Conservation (phyloP, 106 monocot species). For the Acanthochlamys bracteata region DNA sequence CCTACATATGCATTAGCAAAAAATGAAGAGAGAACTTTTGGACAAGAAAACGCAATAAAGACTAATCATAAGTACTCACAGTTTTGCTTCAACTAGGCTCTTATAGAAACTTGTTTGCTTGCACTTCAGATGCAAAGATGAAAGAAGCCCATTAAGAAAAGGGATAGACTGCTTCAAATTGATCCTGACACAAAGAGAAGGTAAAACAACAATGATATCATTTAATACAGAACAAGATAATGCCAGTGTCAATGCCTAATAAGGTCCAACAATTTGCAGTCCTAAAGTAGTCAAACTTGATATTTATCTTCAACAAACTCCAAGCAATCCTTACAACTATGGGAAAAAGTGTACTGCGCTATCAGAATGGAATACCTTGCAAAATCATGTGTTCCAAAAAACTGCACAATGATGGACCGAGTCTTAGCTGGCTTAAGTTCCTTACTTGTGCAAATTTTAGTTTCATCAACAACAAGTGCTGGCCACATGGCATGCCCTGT, state of each 20-base stretch:
- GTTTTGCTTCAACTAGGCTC: conserved; percentile 86
- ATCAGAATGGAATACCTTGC: no score
- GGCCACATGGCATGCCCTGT: conserved; percentile 99
- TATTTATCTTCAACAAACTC: no score
- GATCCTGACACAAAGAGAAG: conserved; percentile 53
- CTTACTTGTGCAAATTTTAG: conserved; percentile 28
- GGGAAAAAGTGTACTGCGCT: no score
- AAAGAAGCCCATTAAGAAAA: conserved; percentile 77
- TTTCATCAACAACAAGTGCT: conserved; percentile 75
- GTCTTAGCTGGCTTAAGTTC: conserved; percentile 33
- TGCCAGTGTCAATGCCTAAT: no score
- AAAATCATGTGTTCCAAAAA: conserved; percentile 99
- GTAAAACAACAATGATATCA: background rate
- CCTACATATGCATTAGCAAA: no score
- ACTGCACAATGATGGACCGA: conserved; percentile 73
- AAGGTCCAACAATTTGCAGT: no score
- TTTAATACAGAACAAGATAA: no score
- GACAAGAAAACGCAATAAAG: background rate
- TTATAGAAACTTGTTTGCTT: conserved; percentile 61
- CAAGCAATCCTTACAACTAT: no score
- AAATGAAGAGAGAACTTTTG: background rate
- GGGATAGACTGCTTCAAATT: conserved; percentile 61
- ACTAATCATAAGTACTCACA: conserved; percentile 31
- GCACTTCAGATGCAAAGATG: conserved; percentile 84
- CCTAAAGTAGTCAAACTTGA: no score